These are phyloP conservation scores for Kluyveromyces nonfermentans DNA, from an alignment of 805 yeast genomes.

Conservation along the genomic window DNA sequence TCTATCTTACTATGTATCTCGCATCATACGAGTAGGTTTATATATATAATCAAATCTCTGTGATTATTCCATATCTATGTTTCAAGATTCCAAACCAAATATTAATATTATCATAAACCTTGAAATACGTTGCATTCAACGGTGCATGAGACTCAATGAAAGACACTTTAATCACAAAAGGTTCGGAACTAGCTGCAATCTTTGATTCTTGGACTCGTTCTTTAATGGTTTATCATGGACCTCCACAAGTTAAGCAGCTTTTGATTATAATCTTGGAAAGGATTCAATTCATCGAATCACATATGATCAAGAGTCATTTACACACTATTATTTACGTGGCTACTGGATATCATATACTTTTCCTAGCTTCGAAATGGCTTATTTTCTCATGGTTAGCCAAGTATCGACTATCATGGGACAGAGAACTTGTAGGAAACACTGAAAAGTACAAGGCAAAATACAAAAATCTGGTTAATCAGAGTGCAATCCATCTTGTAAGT, in stretches of 20 bases:
- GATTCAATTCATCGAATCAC: neutral
- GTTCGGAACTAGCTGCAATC: neutral
- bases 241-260: neutral
- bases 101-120: no score
- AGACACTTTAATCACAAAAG: neutral
- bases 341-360: constrained; percentile 23
- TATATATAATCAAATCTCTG: no score
- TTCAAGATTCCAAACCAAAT: no score
- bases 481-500: constrained; percentile 61
- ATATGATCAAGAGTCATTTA: constrained; percentile 8
- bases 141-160: neutral
- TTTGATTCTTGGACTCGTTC: neutral
- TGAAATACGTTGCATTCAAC: no score
- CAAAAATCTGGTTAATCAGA: constrained; percentile 17
- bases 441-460: constrained; percentile 8
- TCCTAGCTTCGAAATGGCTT: constrained; percentile 18
- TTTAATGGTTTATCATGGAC: neutral
- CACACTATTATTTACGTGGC: constrained; percentile 26
- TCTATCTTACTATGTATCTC: neutral
- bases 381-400: constrained; percentile 22
- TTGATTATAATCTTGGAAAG: neutral
- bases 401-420: constrained; percentile 9
- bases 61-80: no score
- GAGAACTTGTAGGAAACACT: constrained; percentile 3
- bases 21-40: neutral